Evolutionary conservation across 768 basidiomycete species (phyloP).

Genomic region (Lyophyllum decastes): DNA sequence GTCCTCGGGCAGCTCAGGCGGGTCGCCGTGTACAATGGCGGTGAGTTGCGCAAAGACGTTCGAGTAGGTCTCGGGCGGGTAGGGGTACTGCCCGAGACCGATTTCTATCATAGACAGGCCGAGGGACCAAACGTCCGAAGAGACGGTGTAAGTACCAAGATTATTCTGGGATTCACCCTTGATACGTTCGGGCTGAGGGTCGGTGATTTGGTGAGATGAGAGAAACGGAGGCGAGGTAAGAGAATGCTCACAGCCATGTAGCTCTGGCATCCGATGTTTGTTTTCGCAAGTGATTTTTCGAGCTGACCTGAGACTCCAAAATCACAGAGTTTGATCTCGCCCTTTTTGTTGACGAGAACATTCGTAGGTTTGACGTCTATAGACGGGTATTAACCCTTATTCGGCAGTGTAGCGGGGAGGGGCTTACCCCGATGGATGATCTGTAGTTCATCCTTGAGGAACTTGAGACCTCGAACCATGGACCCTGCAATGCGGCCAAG

Average conservation of each 20-base stretch:
- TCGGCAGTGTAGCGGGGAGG: not conserved
- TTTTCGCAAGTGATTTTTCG: slow-evolving; percentile 94
- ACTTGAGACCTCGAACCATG: slow-evolving; percentile 90
- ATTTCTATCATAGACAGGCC: slow-evolving; percentile 94
- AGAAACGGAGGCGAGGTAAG: slow-evolving; percentile 1
- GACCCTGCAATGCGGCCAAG: slow-evolving; percentile 77
- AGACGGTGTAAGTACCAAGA: slow-evolving; percentile 89
- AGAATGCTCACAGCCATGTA: slow-evolving; percentile 88
- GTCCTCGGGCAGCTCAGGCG: slow-evolving; percentile 80
- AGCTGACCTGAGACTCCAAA: slow-evolving; percentile 99
- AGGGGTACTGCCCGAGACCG: slow-evolving; percentile 88
- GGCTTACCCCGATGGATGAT: slow-evolving; percentile 61
- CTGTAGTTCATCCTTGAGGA: slow-evolving; percentile 92
- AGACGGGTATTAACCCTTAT: not conserved
- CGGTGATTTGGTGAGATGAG: slow-evolving; percentile 1
- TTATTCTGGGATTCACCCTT: slow-evolving; percentile 90
- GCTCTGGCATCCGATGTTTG: slow-evolving; percentile 97
- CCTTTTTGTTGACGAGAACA: slow-evolving; percentile 85
- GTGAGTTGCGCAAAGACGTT: slow-evolving; percentile 95
- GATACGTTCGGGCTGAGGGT: slow-evolving; percentile 86
- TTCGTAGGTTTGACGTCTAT: slow-evolving; percentile 93
- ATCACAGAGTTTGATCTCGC: slow-evolving; percentile 93
- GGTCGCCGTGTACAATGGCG: slow-evolving; percentile 96
- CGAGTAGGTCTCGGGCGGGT: slow-evolving; percentile 95
- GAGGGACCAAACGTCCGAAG: slow-evolving; percentile 97